Base-by-base conservation (phyloP, 352 stramenopile species). In the Pythium phragmitis region DNA sequence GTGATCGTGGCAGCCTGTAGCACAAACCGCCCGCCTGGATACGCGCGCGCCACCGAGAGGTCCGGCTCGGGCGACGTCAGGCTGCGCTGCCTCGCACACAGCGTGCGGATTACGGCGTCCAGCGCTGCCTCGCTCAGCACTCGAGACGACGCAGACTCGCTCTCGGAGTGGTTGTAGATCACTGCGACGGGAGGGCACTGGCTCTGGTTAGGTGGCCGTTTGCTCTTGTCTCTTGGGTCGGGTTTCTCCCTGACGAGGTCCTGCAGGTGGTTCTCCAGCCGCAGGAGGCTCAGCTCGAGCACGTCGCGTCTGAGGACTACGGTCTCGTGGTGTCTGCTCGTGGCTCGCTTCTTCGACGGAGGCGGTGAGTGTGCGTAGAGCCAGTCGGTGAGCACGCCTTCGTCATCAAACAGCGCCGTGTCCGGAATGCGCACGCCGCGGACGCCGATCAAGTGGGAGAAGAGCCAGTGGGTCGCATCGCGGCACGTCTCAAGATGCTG, bases 341-440 rank as follows among this genome's bases (percentile, higher is more conserved):
- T 43, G 19, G 34, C 8, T 19, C 17, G 21, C 8, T 13, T 11
- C 13, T 19, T 33, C 43, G 55, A 39, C 11, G 34, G 34, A 6
- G 34, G 11, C 7, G 34, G 7, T 1, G 26, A 30, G 34, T 39
- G 34, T 3, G 62, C 37, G 51, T 49, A 72, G 5, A 79, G 41
- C 74, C 76, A 82, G 6, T 60, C 61, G n/a, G 70, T 70, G 7
- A 82, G 61, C 1, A 80, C 61, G n/a, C 74, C 76, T 61, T 80
- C 76, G 8, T 61, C 43, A 21, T 80, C 69, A 43, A 82, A 74
- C n/a, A 85, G 49, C 16, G 66, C 76, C 7, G 74, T 77, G 33
- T 80, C 73, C 0, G 73, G 69, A 30, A 84, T 63, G 7, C 7
- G 12, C 1, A 82, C 72, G 16, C 65, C 60, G 0, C n/a, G 36